These are phyloP conservation scores for Aspergillus wentii DNA, from an alignment of 495 filamentous ascomycete genomes.

Conservation along the genomic window DNA sequence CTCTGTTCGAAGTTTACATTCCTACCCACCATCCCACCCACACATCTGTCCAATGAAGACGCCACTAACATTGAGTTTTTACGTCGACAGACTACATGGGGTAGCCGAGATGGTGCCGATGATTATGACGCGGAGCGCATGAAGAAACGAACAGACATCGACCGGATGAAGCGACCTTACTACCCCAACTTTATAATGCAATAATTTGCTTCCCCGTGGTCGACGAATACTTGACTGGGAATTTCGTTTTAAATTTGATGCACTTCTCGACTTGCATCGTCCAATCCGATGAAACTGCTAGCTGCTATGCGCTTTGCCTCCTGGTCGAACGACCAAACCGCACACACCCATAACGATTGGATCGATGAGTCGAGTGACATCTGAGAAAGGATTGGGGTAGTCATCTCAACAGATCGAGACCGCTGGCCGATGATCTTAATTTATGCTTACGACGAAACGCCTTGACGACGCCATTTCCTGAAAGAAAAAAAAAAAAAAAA, in stretches of 20 bases:
- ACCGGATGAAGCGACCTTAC: constrained; percentile 34
- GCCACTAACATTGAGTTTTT: not conserved
- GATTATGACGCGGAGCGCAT: constrained; percentile 53
- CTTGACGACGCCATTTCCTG: constrained; percentile 22
- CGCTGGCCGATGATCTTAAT: constrained; percentile 1
- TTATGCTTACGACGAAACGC: constrained; percentile 34
- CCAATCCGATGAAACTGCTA: not conserved
- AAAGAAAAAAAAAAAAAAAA: not conserved
- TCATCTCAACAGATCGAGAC: not conserved
- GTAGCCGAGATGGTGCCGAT: constrained; percentile 54
- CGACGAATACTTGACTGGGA: constrained; percentile 2
- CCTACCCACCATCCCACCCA: too few relatives aligned
- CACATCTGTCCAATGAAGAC: not conserved
- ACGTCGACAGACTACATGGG: constrained; percentile 48
- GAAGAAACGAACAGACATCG: constrained; percentile 42
- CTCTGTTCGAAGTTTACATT: too few relatives aligned
- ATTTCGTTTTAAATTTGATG: too few relatives aligned
- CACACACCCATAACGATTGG: too few relatives aligned
- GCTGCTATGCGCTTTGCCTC: not conserved
- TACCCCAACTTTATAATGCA: constrained; percentile 26
- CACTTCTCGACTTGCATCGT: too few relatives aligned
- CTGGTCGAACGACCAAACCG: not conserved
- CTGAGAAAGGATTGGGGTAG: not conserved
- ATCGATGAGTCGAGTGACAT: not conserved
- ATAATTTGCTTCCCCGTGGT: constrained; percentile 9